phyloP scores from a whole-genome alignment of 352 stramenopile species.

The Globisporangium nunn region DNA sequence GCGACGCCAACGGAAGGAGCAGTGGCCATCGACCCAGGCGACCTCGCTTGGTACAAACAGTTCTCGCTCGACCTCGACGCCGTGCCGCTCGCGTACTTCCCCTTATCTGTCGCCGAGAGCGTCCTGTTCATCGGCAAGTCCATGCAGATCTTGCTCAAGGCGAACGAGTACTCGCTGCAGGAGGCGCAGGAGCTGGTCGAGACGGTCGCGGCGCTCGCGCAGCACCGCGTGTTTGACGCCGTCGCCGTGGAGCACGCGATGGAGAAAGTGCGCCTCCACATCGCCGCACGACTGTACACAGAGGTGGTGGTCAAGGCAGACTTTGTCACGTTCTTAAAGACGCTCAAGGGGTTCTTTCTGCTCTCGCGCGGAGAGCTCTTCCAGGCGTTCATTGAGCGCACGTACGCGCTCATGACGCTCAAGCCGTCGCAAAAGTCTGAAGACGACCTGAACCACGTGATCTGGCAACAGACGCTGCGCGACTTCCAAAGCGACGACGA shows the following conservation, averaged over 20 bases:
- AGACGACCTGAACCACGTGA: slow-evolving; percentile 52
- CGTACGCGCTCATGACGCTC: slow-evolving; percentile 38
- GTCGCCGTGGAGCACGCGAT: slow-evolving; percentile 44
- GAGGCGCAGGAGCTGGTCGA: slow-evolving; percentile 44
- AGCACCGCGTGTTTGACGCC: slow-evolving; percentile 35
- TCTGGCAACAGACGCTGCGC: slow-evolving; percentile 49
- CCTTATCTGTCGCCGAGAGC: slow-evolving; percentile 46
- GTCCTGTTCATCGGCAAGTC: slow-evolving; percentile 67
- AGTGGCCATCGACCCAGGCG: slow-evolving; percentile 7
- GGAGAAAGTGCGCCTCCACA: slow-evolving; percentile 42
- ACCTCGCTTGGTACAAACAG: slow-evolving; percentile 37
- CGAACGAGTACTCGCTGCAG: slow-evolving; percentile 34
- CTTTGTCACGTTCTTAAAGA: slow-evolving; percentile 49
- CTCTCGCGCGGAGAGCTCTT: slow-evolving; percentile 63
- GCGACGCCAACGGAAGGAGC: background rate
- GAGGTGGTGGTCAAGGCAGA: slow-evolving; percentile 61
- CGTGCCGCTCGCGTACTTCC: slow-evolving; percentile 55
- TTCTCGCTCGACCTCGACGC: slow-evolving; percentile 49
- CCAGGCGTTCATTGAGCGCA: slow-evolving; percentile 65
- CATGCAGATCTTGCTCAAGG: slow-evolving; percentile 42
- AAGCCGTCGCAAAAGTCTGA: slow-evolving; percentile 46
- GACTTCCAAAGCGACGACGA: slow-evolving; percentile 46
- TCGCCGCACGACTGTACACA: slow-evolving; percentile 48
- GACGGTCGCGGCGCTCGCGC: slow-evolving; percentile 28
- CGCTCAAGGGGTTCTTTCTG: slow-evolving; percentile 65